Conservation (phyloP, 2,329 filamentous ascomycete genomes). For the Aspergillus flavus region DNA sequence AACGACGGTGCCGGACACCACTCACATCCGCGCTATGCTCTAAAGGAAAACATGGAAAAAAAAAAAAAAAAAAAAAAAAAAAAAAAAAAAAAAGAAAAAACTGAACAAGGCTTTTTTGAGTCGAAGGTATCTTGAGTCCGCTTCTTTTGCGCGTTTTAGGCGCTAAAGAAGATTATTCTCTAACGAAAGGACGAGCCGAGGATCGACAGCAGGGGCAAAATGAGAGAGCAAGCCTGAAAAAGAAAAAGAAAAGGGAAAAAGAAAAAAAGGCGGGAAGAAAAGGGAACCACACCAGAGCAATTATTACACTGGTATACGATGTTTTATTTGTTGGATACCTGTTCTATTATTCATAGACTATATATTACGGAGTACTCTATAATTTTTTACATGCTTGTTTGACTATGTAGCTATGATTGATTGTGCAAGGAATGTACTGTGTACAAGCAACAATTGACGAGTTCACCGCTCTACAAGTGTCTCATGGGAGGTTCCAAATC, state of each 20-base stretch:
- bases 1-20: slow-evolving; percentile 35
- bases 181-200: background rate
- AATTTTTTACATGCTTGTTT: background rate
- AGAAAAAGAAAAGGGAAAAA: background rate
- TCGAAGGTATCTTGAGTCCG: slow-evolving; percentile 2
- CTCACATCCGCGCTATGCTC: slow-evolving; percentile 36
- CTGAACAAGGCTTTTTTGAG: background rate
- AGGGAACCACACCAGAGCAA: background rate
- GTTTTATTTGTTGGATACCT: background rate
- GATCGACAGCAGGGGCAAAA: background rate
- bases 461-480: background rate
- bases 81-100: no score
- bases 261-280: background rate
- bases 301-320: background rate
- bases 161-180: slow-evolving; percentile 6
- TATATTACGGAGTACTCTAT: background rate
- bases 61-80: no score
- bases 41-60: slow-evolving; percentile 14
- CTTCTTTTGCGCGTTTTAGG: slow-evolving; percentile 13
- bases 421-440: background rate
- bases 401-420: background rate
- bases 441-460: background rate
- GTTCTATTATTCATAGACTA: slow-evolving; percentile 2
- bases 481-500: background rate
- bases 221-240: background rate